These are phyloP conservation scores for Prasinococcaceae sp. DNA, from an alignment of 139 green algal species.

Conservation along the genomic window DNA sequence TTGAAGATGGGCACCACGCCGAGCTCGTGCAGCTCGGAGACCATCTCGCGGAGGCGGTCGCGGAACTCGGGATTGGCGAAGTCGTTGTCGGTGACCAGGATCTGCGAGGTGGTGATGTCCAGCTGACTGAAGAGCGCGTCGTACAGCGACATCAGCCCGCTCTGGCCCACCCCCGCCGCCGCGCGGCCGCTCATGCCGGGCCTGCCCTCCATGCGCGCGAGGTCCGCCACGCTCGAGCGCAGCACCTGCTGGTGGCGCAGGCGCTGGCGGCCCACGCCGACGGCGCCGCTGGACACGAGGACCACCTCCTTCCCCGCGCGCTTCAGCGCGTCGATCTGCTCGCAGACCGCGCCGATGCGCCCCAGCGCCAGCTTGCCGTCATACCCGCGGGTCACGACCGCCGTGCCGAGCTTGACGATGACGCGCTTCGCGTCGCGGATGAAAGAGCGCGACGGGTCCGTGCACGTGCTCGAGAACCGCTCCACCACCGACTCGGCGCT, in stretches of 20 bases:
- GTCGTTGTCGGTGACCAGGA: constrained; percentile 40
- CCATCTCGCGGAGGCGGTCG: constrained; percentile 20
- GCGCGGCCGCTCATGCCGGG: too few relatives aligned
- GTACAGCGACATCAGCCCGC: constrained; percentile 47
- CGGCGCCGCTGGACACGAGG: constrained; percentile 37
- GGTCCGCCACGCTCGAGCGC: constrained; percentile 9
- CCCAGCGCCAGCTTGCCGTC: constrained; percentile 30
- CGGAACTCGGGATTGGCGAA: constrained; percentile 30
- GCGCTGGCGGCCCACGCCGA: constrained; percentile 40
- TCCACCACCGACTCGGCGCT: too few relatives aligned
- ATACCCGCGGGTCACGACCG: constrained; percentile 28
- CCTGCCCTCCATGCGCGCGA: constrained; percentile 21
- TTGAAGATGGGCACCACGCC: constrained; percentile 50
- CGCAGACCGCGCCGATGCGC: constrained; percentile 25
- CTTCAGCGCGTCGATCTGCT: constrained; percentile 37
- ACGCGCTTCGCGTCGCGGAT: too few relatives aligned
- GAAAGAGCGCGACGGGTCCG: too few relatives aligned
- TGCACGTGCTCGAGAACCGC: too few relatives aligned
- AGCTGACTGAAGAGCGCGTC: constrained; percentile 39
- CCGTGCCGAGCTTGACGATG: constrained; percentile 39
- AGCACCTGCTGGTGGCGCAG: constrained; percentile 36
- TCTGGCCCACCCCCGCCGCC: constrained; percentile 24
- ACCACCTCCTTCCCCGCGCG: constrained; percentile 32
- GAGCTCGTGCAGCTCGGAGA: constrained; percentile 28
- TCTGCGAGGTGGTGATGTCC: constrained; percentile 30